Evolutionary conservation across 2,329 filamentous ascomycete genomes (phyloP).

Genomic region (Botryotinia convoluta): DNA sequence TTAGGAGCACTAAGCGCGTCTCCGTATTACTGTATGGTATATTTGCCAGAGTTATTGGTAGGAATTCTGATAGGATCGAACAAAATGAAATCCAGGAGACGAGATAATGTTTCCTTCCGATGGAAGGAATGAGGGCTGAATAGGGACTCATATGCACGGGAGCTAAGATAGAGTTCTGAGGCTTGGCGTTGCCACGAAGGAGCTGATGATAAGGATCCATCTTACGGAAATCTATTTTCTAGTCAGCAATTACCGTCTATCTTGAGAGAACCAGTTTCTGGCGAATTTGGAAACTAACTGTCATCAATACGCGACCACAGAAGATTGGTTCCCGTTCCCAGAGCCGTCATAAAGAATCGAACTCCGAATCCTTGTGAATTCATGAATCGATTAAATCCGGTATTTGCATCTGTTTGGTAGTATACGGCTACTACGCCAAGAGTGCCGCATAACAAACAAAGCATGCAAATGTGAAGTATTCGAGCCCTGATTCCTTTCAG

Average conservation of each 20-base stretch:
- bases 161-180: slow-evolving; percentile 44
- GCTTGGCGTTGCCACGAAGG: slow-evolving; percentile 28
- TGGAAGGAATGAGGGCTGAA: slow-evolving; percentile 43
- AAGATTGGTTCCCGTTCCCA: slow-evolving; percentile 43
- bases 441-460: not conserved
- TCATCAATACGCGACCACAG: slow-evolving; percentile 44
- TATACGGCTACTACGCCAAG: not conserved
- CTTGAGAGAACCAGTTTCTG: slow-evolving; percentile 29
- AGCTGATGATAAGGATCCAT: slow-evolving; percentile 44
- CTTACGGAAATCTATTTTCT: not conserved
- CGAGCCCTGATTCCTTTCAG: not conserved
- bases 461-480: not conserved
- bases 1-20: not conserved
- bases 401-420: slow-evolving; percentile 27
- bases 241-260: not conserved
- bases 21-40: not conserved
- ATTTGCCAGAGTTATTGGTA: not conserved
- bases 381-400: slow-evolving; percentile 42
- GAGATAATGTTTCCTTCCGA: slow-evolving; percentile 38
- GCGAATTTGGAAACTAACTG: slow-evolving; percentile 34
- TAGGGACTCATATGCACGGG: slow-evolving; percentile 47
- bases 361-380: slow-evolving; percentile 44
- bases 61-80: slow-evolving; percentile 5
- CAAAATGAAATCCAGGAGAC: not conserved
- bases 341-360: slow-evolving; percentile 42